phyloP scores from a whole-genome alignment of 768 basidiomycete species.

The Cystoderma amianthinum region DNA sequence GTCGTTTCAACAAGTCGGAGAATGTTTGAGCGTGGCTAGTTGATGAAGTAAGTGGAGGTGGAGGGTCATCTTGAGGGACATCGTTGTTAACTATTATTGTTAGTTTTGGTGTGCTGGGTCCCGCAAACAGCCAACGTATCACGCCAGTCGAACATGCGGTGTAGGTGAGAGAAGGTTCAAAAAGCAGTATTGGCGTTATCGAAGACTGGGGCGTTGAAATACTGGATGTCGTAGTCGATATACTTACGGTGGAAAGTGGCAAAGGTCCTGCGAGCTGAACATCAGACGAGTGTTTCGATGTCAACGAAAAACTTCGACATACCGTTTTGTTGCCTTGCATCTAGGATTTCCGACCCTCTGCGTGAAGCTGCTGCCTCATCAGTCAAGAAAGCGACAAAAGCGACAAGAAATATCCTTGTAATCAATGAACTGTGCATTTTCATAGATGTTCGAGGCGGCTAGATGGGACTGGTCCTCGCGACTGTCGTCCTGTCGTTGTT shows the following conservation, averaged over 20 bases:
- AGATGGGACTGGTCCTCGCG: too few species aligned
- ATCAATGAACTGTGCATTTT: background rate
- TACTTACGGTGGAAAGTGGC: background rate
- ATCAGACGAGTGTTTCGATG: slow-evolving; percentile 2
- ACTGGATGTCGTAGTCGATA: background rate
- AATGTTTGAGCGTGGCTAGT: too few species aligned
- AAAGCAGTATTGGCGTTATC: slow-evolving; percentile 11
- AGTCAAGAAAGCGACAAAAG: slow-evolving; percentile 14
- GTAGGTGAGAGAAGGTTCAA: slow-evolving; percentile 11
- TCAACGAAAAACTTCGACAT: too few species aligned
- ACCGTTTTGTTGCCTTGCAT: too few species aligned
- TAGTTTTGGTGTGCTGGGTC: slow-evolving; percentile 17
- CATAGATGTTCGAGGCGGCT: too few species aligned
- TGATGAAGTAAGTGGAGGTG: slow-evolving; percentile 6
- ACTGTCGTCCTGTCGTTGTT: too few species aligned
- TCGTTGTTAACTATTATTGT: slow-evolving; percentile 33
- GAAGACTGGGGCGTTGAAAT: slow-evolving; percentile 5
- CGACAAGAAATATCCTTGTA: slow-evolving; percentile 1
- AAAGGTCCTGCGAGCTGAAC: slow-evolving; percentile 5
- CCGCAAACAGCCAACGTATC: slow-evolving; percentile 37
- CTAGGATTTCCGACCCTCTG: too few species aligned
- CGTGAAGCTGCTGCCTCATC: slow-evolving; percentile 15
- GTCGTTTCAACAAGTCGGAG: slow-evolving; percentile 4
- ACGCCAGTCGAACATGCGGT: too few species aligned
- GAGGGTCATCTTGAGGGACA: slow-evolving; percentile 16